Percentiles rank a stretch among this genome's conserved stretches.
Evolutionary conservation across 2,329 filamentous ascomycete species (phyloP).

Genomic region (Pseudogymnoascus sp.): DNA sequence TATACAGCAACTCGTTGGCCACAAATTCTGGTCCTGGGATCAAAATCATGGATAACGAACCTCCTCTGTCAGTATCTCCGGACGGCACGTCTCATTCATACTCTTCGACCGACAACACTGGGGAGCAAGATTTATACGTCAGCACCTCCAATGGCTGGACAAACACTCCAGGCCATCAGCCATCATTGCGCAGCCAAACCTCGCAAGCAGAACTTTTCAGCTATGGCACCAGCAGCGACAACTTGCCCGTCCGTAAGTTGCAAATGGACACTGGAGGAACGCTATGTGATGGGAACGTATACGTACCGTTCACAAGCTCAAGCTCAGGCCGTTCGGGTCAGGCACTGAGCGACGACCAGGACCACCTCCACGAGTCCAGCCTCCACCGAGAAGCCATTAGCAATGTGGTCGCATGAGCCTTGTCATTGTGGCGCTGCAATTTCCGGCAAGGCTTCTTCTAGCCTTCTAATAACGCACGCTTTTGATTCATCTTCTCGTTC

Average conservation of each 20-base stretch:
- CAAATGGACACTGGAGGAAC: neutral
- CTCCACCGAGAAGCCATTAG: neutral
- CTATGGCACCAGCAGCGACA: neutral
- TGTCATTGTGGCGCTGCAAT: neutral
- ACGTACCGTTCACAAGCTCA: neutral
- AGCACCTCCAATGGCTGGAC: neutral
- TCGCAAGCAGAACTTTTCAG: neutral
- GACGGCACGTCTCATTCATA: slow-evolving; percentile 31
- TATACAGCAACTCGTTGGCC: neutral
- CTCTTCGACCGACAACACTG: slow-evolving; percentile 7
- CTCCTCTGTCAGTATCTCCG: neutral
- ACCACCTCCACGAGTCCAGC: neutral
- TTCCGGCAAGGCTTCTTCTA: neutral
- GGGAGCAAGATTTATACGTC: neutral
- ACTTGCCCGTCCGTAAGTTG: neutral
- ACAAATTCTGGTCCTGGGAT: neutral
- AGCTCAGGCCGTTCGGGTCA: neutral
- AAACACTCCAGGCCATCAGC: neutral
- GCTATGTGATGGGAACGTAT: neutral
- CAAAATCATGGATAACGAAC: neutral
- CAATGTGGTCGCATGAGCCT: neutral
- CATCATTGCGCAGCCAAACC: neutral
- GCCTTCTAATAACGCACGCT: neutral
- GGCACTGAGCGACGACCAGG: neutral
- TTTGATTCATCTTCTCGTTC: neutral